These are phyloP conservation scores for Globisporangium okanoganense DNA, from an alignment of 352 stramenopile genomes.

Conservation along the genomic window DNA sequence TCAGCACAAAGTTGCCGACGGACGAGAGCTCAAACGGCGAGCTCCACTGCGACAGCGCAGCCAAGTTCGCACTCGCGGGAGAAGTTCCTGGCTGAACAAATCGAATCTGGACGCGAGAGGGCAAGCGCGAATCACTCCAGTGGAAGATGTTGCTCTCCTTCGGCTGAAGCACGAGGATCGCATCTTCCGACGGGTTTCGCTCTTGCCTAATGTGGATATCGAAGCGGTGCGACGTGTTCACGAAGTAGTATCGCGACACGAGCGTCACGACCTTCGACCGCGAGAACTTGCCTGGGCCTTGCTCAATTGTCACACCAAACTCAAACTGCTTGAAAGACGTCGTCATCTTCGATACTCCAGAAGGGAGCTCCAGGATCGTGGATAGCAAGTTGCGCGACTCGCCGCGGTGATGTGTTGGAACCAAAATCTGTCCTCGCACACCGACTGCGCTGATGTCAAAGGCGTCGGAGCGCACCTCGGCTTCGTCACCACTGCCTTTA, in stretches of 20 bases:
- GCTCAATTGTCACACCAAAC: slow-evolving; percentile 84
- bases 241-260: slow-evolving; percentile 76
- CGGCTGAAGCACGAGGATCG: slow-evolving; percentile 39
- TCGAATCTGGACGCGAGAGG: slow-evolving; percentile 63
- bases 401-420: slow-evolving; percentile 42
- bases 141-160: slow-evolving; percentile 76
- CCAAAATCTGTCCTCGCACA: slow-evolving; percentile 65
- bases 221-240: slow-evolving; percentile 68
- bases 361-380: slow-evolving; percentile 36
- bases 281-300: slow-evolving; percentile 72
- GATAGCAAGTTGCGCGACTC: slow-evolving; percentile 42
- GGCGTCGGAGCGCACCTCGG: slow-evolving; percentile 62
- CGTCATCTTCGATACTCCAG: slow-evolving; percentile 16
- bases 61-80: slow-evolving; percentile 6
- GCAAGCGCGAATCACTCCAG: slow-evolving; percentile 64
- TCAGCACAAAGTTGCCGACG: slow-evolving; percentile 77
- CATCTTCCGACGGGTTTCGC: slow-evolving; percentile 25
- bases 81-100: slow-evolving; percentile 43
- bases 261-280: slow-evolving; percentile 76
- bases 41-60: slow-evolving; percentile 63
- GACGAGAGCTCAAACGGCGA: slow-evolving; percentile 74
- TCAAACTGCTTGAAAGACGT: slow-evolving; percentile 71
- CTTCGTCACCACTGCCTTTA: slow-evolving; percentile 24
- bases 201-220: slow-evolving; percentile 71
- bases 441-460: slow-evolving; percentile 82